Percentiles rank a stretch among this genome's conserved stretches.
Evolutionary conservation across 805 yeast species (phyloP).

Genomic region (Wickerhamiella allomyrinae): DNA sequence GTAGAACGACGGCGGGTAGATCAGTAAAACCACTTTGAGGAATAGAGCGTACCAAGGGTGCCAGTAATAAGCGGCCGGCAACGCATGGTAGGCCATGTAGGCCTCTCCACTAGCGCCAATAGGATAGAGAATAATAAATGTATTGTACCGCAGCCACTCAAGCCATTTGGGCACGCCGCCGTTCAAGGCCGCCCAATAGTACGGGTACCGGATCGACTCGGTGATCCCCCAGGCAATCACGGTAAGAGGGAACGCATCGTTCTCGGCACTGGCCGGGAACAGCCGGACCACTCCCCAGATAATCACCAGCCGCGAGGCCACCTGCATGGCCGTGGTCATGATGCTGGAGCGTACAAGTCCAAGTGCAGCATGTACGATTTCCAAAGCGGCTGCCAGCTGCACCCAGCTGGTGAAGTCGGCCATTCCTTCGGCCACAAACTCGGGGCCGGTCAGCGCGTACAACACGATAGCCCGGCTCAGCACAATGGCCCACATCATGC

Average conservation of each 20-base stretch:
- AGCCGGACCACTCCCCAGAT: conserved; percentile 68
- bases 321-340: conserved; percentile 74
- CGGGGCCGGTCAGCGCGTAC: conserved; percentile 42
- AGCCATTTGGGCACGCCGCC: conserved; percentile 44
- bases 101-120: conserved; percentile 83
- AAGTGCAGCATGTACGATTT: conserved; percentile 57
- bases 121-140: conserved; percentile 76
- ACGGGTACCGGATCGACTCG: conserved; percentile 81
- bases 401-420: conserved; percentile 44
- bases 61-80: conserved; percentile 45
- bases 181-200: conserved; percentile 51
- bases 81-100: conserved; percentile 49
- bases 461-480: conserved; percentile 31
- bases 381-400: conserved; percentile 70
- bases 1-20: conserved; percentile 80
- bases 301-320: conserved; percentile 65
- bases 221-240: conserved; percentile 83
- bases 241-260: conserved; percentile 44
- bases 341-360: conserved; percentile 82
- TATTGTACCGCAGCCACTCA: conserved; percentile 64
- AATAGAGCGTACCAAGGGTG: conserved; percentile 37
- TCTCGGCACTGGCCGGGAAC: conserved; percentile 58
- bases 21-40: conserved; percentile 41
- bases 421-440: conserved; percentile 47
- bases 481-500: conserved; percentile 39